Evolutionary conservation across 2,329 filamentous ascomycete species (phyloP).

Genomic region (Botrytis byssoidea): DNA sequence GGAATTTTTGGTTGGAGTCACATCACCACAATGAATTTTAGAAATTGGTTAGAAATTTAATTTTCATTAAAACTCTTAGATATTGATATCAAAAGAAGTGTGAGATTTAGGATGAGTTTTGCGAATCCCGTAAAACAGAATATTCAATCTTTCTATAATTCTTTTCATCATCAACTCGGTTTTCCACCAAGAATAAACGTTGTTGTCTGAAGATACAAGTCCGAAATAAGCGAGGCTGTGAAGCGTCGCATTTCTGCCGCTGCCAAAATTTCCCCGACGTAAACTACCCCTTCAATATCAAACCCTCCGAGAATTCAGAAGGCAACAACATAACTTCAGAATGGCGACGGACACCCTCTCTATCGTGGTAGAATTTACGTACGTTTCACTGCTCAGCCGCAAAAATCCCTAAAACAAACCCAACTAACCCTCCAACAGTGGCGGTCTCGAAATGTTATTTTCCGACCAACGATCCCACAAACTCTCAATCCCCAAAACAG

Average conservation of each 20-base stretch:
- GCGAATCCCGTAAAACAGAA: not conserved
- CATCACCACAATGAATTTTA: not conserved
- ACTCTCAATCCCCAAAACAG: slow-evolving; percentile 63
- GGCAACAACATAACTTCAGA: not conserved
- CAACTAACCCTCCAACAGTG: slow-evolving; percentile 50
- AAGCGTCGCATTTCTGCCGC: not conserved
- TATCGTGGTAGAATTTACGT: slow-evolving; percentile 70
- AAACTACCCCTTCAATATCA: not conserved
- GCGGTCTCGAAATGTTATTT: slow-evolving; percentile 93
- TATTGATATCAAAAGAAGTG: not conserved
- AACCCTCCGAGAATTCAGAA: not conserved
- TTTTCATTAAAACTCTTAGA: too few species aligned
- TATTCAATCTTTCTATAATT: not conserved
- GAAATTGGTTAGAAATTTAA: not conserved
- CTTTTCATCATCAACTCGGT: not conserved
- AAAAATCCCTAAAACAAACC: not conserved
- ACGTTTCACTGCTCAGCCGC: slow-evolving; percentile 18
- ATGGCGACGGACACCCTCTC: slow-evolving; percentile 45
- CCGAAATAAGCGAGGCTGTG: slow-evolving; percentile 12
- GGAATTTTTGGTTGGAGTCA: slow-evolving; percentile 19
- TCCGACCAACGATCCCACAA: slow-evolving; percentile 73
- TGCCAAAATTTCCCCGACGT: not conserved
- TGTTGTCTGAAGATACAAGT: not conserved
- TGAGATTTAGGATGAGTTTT: not conserved
- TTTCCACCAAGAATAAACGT: not conserved